A percentile compares a stretch with the other conserved stretches of the same genome.
Evolutionary conservation across 352 stramenopile species (phyloP).

Genomic region (Globisporangium parvum): DNA sequence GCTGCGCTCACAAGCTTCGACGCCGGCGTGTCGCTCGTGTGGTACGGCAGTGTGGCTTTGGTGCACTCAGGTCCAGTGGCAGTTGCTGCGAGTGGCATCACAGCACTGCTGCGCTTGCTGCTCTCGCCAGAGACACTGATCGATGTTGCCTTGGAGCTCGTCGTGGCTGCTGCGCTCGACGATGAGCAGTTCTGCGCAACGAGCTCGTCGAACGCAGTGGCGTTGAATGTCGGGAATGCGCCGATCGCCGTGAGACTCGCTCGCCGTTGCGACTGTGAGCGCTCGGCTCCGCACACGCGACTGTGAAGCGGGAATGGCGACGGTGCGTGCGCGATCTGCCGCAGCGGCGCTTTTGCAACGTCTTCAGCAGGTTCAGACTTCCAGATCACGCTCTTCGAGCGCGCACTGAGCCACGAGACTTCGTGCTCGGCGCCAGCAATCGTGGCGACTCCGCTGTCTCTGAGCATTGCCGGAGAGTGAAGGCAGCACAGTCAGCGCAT

Average conservation of each 20-base stretch:
- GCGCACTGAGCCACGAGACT: constrained; percentile 35
- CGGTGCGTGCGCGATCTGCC: constrained; percentile 28
- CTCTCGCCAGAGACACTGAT: not conserved
- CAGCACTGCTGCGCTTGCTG: constrained; percentile 1
- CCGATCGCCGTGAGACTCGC: constrained; percentile 8
- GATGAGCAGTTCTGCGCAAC: not conserved
- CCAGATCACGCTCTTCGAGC: constrained; percentile 36
- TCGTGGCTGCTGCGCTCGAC: constrained; percentile 4
- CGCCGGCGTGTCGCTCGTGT: constrained; percentile 17
- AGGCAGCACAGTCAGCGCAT: not conserved
- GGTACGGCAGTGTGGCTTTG: constrained; percentile 19
- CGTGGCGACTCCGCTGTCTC: not conserved
- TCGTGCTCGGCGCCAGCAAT: constrained; percentile 26
- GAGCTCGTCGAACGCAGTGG: constrained; percentile 25
- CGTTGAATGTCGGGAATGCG: constrained; percentile 29
- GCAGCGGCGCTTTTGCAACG: constrained; percentile 17
- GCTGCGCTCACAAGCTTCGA: constrained; percentile 33
- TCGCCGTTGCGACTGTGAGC: constrained; percentile 6
- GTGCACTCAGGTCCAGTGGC: constrained; percentile 10
- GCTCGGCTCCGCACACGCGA: not conserved
- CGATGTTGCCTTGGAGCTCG: not conserved
- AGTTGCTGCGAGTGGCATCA: constrained; percentile 4
- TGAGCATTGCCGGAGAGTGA: not conserved
- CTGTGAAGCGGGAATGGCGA: constrained; percentile 10
- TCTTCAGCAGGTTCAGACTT: constrained; percentile 36